Percentiles rank a stretch among this genome's conserved stretches.
Conservation (phyloP, 2,329 filamentous ascomycete species). For the Aureobasidium sp. region DNA sequence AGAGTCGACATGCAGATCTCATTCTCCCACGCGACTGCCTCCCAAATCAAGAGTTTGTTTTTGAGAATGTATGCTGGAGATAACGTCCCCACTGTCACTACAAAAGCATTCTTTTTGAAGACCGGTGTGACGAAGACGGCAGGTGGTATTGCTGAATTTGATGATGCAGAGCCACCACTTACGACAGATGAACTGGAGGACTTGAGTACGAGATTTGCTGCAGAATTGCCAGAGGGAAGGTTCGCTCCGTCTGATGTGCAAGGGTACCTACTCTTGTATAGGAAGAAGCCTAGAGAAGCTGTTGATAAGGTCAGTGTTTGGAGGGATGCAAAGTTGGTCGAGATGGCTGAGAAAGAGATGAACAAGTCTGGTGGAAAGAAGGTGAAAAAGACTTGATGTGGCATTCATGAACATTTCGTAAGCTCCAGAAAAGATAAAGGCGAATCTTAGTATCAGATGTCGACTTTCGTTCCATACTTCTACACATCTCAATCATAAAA, state of each 20-base stretch:
- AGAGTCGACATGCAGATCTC: conserved; percentile 59
- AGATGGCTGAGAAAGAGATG: background rate
- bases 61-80: conserved; percentile 24
- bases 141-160: background rate
- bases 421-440: too few species aligned
- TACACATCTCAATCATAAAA: too few species aligned
- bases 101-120: background rate
- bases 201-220: conserved; percentile 38
- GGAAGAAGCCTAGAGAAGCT: conserved; percentile 39
- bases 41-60: conserved; percentile 36
- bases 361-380: background rate
- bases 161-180: background rate
- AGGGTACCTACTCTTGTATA: conserved; percentile 42
- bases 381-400: background rate
- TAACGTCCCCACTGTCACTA: background rate
- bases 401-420: background rate
- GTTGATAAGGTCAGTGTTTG: conserved; percentile 35
- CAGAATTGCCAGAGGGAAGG: conserved; percentile 34
- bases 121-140: too few species aligned
- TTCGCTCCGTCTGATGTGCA: conserved; percentile 47
- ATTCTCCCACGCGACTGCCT: conserved; percentile 42
- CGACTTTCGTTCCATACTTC: too few species aligned
- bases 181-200: conserved; percentile 22
- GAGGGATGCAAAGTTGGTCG: conserved; percentile 8
- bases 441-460: too few species aligned